These are phyloP conservation scores for Agrocybe praecox DNA, from an alignment of 768 basidiomycete species.

Conservation along the genomic window DNA sequence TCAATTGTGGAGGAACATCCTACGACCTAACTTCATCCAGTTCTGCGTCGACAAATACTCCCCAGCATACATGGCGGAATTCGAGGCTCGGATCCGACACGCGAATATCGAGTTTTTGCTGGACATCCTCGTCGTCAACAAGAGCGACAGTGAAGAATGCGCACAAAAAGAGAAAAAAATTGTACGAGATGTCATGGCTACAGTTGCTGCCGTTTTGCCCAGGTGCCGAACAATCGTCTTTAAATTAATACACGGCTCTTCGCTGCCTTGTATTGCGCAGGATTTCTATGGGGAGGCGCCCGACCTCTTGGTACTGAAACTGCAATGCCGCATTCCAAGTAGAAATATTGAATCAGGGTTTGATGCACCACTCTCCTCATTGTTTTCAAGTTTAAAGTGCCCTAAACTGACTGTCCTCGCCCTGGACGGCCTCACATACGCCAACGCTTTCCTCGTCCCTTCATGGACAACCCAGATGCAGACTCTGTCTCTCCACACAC, in stretches of 20 bases:
- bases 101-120: not conserved
- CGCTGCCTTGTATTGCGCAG: not conserved
- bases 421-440: constrained; percentile 2
- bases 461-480: not conserved
- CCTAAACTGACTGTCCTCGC: not conserved
- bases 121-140: not conserved
- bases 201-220: not conserved
- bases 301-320: not conserved
- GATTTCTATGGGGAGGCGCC: not conserved
- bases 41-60: not conserved
- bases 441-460: not conserved
- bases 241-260: not conserved
- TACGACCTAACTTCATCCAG: not conserved
- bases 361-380: too few species aligned
- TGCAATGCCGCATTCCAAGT: not conserved
- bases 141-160: not conserved
- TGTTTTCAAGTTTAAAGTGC: not conserved
- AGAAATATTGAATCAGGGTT: too few species aligned
- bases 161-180: not conserved
- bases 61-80: not conserved
- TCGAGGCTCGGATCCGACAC: not conserved
- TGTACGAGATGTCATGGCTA: not conserved
- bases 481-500: not conserved
- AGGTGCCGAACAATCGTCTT: not conserved
- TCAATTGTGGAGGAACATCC: not conserved